Base-by-base conservation (phyloP, 805 yeast genomes). In the Candida nonsorbophila region DNA sequence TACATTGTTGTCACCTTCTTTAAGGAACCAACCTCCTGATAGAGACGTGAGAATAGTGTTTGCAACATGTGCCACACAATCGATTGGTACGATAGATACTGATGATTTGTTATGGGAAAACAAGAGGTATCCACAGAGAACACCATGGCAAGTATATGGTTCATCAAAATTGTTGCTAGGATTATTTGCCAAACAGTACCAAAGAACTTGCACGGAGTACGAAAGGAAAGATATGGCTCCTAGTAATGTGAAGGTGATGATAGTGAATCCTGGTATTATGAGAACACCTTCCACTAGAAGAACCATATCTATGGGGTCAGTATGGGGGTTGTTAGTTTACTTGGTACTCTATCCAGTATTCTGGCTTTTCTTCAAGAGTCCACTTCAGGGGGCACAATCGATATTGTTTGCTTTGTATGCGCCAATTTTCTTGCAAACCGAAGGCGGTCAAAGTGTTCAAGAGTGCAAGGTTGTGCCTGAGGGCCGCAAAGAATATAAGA, bases 181-280 rank as follows among this genome's bases (percentile, higher is more conserved):
- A 4, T 56, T 90, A 58, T 79, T 84, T 59, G 87, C 79, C n/a
- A 67, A 72, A 42, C 94, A 84, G 49, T 76, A 72, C 44, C 97
- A 90, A 59, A 69, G 78, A 30, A 65, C 78, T 37, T 50, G 86
- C 27, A 67, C 70, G 29, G 52, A 40, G 1, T 73, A 69, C 39
- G 79, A 77, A 36, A 67, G 94, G 34, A 73, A 79, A 29, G 94
- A 86, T 55, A 75, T 75, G 26, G 74, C 79, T 14, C 82, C 84
- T 2, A 67, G 72, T 47, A 84, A 81, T 44, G 76, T 84, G 14
- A 71, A 79, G 28, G 70, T 86, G 14, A 72, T 80, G 34, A 47
- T 86, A 31, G 92, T 84, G 4, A 92, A 92, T 48, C 97, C 99
- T 0, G 98, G 98, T 1, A 44, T 88, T 20, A 84, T 85, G 82